These are phyloP conservation scores for Aspergillus carbonarius DNA, from an alignment of 2,329 filamentous ascomycete genomes.

Conservation along the genomic window DNA sequence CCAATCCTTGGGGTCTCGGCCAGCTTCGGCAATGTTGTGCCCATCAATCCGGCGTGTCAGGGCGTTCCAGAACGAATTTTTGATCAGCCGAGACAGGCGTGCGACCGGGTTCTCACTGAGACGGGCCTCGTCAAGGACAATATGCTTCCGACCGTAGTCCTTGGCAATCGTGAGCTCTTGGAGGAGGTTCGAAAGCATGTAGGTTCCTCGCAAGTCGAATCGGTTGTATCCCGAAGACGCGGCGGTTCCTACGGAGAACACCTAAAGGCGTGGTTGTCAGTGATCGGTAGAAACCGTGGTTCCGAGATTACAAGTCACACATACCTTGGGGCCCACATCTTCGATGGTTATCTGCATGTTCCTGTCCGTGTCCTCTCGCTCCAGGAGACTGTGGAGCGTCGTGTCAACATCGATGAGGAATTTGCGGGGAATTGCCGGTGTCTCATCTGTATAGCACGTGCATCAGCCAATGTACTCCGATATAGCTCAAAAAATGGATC, in stretches of 20 bases:
- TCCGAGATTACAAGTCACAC: not conserved
- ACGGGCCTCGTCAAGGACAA: constrained; percentile 85
- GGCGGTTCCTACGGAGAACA: constrained; percentile 79
- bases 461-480: constrained; percentile 13
- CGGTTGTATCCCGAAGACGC: constrained; percentile 82
- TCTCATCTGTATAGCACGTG: constrained; percentile 62
- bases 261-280: constrained; percentile 47
- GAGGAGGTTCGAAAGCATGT: constrained; percentile 93
- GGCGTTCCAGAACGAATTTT: constrained; percentile 88
- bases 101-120: constrained; percentile 95
- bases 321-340: constrained; percentile 85
- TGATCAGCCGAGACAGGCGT: constrained; percentile 80
- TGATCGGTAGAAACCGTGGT: constrained; percentile 25
- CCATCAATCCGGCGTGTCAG: constrained; percentile 88
- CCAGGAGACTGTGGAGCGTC: constrained; percentile 74
- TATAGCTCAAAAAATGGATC: not conserved
- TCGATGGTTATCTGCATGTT: constrained; percentile 99
- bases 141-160: constrained; percentile 83
- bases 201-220: constrained; percentile 90
- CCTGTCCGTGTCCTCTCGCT: constrained; percentile 86
- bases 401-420: constrained; percentile 85
- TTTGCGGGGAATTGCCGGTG: constrained; percentile 65
- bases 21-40: constrained; percentile 74
- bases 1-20: constrained; percentile 92
- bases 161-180: constrained; percentile 93